A percentile compares a stretch with the other conserved stretches of the same genome.
Evolutionary conservation across 2,329 filamentous ascomycete genomes (phyloP).

Genomic region (Neodidymelliopsis sp.): DNA sequence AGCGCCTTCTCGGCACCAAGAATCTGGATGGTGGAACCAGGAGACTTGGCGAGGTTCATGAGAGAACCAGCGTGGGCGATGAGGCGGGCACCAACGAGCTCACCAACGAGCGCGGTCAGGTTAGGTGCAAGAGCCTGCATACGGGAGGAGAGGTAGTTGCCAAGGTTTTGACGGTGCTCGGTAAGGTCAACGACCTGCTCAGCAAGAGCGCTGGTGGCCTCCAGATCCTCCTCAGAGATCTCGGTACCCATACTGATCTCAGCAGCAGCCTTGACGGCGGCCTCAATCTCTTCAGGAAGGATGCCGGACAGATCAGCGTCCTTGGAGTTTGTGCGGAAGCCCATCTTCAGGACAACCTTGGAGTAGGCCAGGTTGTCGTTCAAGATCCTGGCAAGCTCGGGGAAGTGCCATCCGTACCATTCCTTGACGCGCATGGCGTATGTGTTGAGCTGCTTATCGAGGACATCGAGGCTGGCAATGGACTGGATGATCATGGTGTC

Average conservation of each 20-base stretch:
- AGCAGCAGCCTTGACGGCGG: slow-evolving; percentile 88
- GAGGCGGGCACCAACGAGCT: slow-evolving; percentile 90
- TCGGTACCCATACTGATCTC: slow-evolving; percentile 99
- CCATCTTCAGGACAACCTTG: slow-evolving; percentile 85
- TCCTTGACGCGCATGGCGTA: slow-evolving; percentile 99
- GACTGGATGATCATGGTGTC: slow-evolving; percentile 99
- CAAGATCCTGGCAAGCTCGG: slow-evolving; percentile 94
- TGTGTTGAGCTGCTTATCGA: slow-evolving; percentile 98
- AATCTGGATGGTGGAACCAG: slow-evolving; percentile 96
- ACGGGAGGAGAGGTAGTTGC: slow-evolving; percentile 85
- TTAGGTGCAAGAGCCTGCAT: slow-evolving; percentile 98
- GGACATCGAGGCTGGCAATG: slow-evolving; percentile 84
- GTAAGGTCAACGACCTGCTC: slow-evolving; percentile 93
- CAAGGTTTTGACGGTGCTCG: slow-evolving; percentile 80
- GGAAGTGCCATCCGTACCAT: slow-evolving; percentile 99
- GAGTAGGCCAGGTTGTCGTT: slow-evolving; percentile 81
- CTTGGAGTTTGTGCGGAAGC: slow-evolving; percentile 82
- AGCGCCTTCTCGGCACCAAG: slow-evolving; percentile 98
- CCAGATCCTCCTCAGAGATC: slow-evolving; percentile 89
- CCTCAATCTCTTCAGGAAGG: slow-evolving; percentile 93
- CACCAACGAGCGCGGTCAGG: slow-evolving; percentile 89
- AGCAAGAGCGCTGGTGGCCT: slow-evolving; percentile 89
- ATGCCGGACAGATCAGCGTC: slow-evolving; percentile 78
- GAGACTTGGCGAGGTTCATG: slow-evolving; percentile 92
- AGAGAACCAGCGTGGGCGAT: slow-evolving; percentile 95